Evolutionary conservation across 345 rosid genomes (phyloP).

Genomic region (Pistacia atlantica): DNA sequence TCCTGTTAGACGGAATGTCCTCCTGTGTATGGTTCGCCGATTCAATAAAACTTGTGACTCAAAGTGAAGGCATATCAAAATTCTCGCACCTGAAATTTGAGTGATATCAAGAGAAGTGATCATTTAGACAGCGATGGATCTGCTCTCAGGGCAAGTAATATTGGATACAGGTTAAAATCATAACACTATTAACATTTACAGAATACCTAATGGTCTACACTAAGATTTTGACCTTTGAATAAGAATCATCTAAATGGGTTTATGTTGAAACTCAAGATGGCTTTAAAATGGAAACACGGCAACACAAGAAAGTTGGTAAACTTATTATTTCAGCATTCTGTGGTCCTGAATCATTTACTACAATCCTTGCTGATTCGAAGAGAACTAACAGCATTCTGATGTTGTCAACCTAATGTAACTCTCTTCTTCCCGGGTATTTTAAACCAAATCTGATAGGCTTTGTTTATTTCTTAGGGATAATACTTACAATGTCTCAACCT

Average conservation of each 20-base stretch:
- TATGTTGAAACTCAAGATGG: background rate
- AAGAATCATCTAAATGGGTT: background rate
- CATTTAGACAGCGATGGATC: background rate
- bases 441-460: too few species aligned
- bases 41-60: background rate
- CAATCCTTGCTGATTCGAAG: background rate
- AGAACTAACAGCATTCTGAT: background rate
- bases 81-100: background rate
- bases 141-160: background rate
- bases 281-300: background rate
- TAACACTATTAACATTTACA: too few species aligned
- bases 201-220: background rate
- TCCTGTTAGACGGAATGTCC: background rate
- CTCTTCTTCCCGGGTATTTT: background rate
- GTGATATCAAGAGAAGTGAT: background rate
- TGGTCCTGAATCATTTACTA: background rate
- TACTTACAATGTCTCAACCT: too few species aligned
- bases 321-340: background rate
- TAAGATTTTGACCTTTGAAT: background rate
- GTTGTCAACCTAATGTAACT: background rate
- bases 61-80: background rate
- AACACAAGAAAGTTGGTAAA: background rate
- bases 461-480: too few species aligned
- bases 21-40: background rate
- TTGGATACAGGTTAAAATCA: background rate